Evolutionary conservation across 768 basidiomycete genomes (phyloP), one percentile per base, ranked within the genome.

Genomic region (Scleroderma bovista): DNA sequence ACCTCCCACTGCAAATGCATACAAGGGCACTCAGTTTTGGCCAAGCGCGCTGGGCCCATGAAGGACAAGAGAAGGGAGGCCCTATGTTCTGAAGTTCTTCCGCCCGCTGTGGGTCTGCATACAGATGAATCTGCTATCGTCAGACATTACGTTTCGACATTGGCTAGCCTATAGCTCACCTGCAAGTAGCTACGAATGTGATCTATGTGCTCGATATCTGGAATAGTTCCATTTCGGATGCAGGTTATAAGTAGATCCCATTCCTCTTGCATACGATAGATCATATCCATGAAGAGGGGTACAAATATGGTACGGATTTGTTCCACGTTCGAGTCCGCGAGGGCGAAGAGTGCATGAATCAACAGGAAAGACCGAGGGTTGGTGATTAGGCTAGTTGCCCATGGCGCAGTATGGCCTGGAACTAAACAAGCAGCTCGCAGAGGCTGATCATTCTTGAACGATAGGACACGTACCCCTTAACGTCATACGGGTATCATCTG

Each of bases 281-380:
- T 19, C 23, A 62, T 40, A 29, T 48, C 56, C 3, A 55, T 12
- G 20, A 60, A 54, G 16, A 46, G 13, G 3, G 53, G 48, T n/a
- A 47, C 40, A 9, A 59, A 57, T 1, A 46, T 20, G 11, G 44
- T 13, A 1, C 2, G 1, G 20, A 62, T 48, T 3, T 1, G 17
- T 1, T n/a, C 15, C 13, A 64, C 4, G 7, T 51, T 26, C 17
- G 32, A 33, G 17, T 23, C 29, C 10, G 44, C 36, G 7, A 63
- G 52, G 41, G 53, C 58, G 46, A 63, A 62, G 6, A 61, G 53
- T 6, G 55, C 57, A n/a, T 61, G 56, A 6, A 63, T 54, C 24
- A 56, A 26, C 11, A 59, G 23, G 37, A 59, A 61, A 3, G 62
- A 53, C 3, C 55, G 57, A 36, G 54, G 39, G 12, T 53, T 16